These are phyloP conservation scores for Amanita rubescens DNA, from an alignment of 768 basidiomycete species.

Conservation along the genomic window DNA sequence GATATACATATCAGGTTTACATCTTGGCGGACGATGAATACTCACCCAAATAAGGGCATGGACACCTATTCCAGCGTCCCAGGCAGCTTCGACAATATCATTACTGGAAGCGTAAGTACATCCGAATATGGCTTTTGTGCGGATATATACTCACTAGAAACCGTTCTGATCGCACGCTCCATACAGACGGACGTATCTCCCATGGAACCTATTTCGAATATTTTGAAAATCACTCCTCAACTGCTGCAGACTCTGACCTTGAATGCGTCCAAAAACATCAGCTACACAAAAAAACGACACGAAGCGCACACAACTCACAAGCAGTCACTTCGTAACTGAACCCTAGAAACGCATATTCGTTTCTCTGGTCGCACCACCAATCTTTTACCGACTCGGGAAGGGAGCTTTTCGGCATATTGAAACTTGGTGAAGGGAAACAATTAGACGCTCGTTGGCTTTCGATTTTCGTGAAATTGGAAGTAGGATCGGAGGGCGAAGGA, in stretches of 20 bases:
- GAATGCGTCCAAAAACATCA: not conserved
- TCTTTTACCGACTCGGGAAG: slow-evolving; percentile 36
- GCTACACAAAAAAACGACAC: too few species aligned
- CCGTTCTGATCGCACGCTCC: slow-evolving; percentile 37
- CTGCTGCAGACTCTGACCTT: slow-evolving; percentile 50
- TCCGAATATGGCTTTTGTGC: not conserved
- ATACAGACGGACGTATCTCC: slow-evolving; percentile 60
- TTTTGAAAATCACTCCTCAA: slow-evolving; percentile 51
- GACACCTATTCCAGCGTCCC: slow-evolving; percentile 60
- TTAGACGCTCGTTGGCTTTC: slow-evolving; percentile 19
- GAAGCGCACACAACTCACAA: slow-evolving; percentile 32
- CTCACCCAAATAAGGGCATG: slow-evolving; percentile 70
- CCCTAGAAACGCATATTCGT: slow-evolving; percentile 71
- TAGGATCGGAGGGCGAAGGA: not conserved
- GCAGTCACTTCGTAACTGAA: slow-evolving; percentile 69
- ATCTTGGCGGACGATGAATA: not conserved
- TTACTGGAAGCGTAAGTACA: slow-evolving; percentile 25
- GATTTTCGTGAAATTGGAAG: not conserved
- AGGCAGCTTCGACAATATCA: slow-evolving; percentile 61
- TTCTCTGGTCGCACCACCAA: slow-evolving; percentile 60
- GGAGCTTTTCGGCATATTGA: slow-evolving; percentile 41
- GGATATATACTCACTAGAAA: slow-evolving; percentile 38
- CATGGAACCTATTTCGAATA: slow-evolving; percentile 50
- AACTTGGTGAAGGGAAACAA: slow-evolving; percentile 37
- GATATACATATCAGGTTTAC: not conserved